Base-by-base conservation (phyloP, 257 asterid genomes). In the Forsythia suspensa region DNA sequence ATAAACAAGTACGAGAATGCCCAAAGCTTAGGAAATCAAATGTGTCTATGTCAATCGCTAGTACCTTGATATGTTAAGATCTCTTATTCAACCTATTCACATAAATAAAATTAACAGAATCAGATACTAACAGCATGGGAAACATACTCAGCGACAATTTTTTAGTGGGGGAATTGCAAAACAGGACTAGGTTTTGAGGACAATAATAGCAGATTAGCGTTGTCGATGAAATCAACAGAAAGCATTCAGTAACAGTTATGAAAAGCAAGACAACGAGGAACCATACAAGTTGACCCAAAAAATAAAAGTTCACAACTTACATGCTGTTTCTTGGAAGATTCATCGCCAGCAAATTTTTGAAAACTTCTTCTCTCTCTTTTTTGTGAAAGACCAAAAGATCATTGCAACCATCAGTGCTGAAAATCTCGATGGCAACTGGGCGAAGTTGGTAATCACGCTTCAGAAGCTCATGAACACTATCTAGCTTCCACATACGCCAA, bases 371-470 rank as follows among this genome's bases (percentile, higher is more conserved):
- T 79, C 99, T 90, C 89, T 96, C 99, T 77, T 84, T 92, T 82
- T 96, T 96, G 88, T 92, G 99, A 86, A 96, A 94, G 84, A 96
- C 99, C 86, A 96, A 88, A 42, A 96, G 91, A 80, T 94, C 99
- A 83, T 96, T 96, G 92, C 97, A 96, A 84, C 99, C 99, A 84
- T 96, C 99, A 97, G 92, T 94, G 91, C 99, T 96, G 87, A 96
- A 96, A 81, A 96, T 88, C 92, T 96, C 99, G 70, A 94, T 84
- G 46, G 99, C 99, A 82, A 96, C 99, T 0, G 99, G 99, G 57
- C 99, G 97, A 73, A 96, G 97, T 87, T 96, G 99, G 89, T 94
- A 96, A 77, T 96, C 99, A 77, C 99, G 98, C 89, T 91, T 96
- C 85, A 96, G 85, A 78, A 96, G 92, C 91, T 96, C 98, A 76